phyloP scores from a whole-genome alignment of 129 eudicot genomes.

The Lactuca sativa region DNA sequence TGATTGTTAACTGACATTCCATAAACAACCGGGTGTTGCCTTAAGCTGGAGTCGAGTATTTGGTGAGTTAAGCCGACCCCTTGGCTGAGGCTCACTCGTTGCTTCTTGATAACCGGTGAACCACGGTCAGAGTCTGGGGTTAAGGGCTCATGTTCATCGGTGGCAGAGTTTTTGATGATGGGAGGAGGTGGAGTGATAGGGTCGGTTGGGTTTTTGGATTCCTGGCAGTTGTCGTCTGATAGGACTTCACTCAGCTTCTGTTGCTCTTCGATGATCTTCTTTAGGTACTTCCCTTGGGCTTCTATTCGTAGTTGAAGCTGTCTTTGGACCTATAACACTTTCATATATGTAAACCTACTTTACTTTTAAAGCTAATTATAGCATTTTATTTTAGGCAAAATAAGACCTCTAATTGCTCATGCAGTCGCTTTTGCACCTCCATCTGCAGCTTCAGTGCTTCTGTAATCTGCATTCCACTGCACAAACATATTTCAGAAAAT shows the following conservation, averaged over 20 bases:
- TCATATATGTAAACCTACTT: not conserved
- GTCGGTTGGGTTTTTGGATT: constrained; percentile 44
- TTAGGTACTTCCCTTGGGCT: constrained; percentile 85
- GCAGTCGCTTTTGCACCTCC: constrained; percentile 92
- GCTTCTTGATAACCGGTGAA: constrained; percentile 48
- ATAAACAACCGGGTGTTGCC: constrained; percentile 45
- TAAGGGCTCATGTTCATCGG: constrained; percentile 59
- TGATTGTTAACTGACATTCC: constrained; percentile 33
- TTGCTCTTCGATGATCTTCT: constrained; percentile 84
- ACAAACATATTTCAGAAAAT: not conserved
- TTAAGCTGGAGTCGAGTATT: constrained; percentile 50
- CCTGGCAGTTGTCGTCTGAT: constrained; percentile 40
- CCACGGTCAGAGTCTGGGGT: constrained; percentile 59
- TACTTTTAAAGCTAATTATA: not conserved
- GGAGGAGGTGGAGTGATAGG: constrained; percentile 44
- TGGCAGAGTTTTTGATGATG: constrained; percentile 33
- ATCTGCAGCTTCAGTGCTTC: constrained; percentile 88
- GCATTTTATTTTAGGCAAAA: constrained; percentile 1
- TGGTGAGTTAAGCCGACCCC: constrained; percentile 39
- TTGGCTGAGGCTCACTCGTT: constrained; percentile 32
- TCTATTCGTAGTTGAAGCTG: constrained; percentile 82
- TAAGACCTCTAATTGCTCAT: constrained; percentile 80
- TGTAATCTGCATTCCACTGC: constrained; percentile 76
- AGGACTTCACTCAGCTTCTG: constrained; percentile 67
- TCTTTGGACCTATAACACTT: constrained; percentile 60